These are phyloP conservation scores for Solanum bulbocastanum DNA, from an alignment of 257 asterid species.

Conservation along the genomic window DNA sequence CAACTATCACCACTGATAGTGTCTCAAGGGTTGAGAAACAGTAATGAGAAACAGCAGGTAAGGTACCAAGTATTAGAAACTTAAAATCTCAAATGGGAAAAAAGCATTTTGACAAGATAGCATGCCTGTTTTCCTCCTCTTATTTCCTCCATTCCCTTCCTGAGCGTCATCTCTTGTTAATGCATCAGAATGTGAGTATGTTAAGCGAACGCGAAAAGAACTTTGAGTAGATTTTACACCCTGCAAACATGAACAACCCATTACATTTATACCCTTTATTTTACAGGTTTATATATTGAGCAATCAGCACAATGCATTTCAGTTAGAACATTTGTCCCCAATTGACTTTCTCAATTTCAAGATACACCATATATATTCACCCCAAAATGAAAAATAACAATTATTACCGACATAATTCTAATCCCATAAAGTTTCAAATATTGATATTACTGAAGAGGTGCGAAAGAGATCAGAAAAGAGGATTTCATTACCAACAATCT, in stretches of 20 bases:
- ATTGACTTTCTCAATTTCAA: background rate
- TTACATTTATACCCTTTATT: background rate
- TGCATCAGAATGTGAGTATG: conserved; percentile 38
- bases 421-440: background rate
- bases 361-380: background rate
- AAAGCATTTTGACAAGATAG: background rate
- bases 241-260: conserved; percentile 31
- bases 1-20: background rate
- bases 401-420: background rate
- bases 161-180: conserved; percentile 17
- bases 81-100: background rate
- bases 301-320: background rate
- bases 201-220: conserved; percentile 55
- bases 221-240: conserved; percentile 41
- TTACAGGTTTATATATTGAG: background rate
- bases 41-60: background rate
- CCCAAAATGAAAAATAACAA: background rate
- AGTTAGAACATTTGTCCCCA: background rate
- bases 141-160: conserved; percentile 45
- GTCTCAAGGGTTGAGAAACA: background rate
- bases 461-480: background rate
- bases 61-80: background rate
- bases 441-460: background rate
- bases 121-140: conserved; percentile 66
- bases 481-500: conserved; percentile 44